Percentiles rank a stretch among this genome's conserved stretches.
These are phyloP conservation scores for Balamuthia mandrillaris DNA, from an alignment of 208 protist species.

Conservation along the genomic window DNA sequence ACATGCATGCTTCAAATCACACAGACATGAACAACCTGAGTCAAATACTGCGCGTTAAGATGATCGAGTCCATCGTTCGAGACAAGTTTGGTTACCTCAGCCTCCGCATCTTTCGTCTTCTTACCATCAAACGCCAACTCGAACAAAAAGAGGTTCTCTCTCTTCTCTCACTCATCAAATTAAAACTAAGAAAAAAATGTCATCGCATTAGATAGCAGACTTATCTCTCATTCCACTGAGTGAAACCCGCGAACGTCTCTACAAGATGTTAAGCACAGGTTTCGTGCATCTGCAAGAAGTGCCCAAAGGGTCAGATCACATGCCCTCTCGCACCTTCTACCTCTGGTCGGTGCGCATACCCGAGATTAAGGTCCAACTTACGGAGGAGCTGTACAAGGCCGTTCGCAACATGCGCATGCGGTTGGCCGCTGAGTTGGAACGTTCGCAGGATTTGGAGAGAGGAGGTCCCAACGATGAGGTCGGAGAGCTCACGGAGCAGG, in stretches of 20 bases:
- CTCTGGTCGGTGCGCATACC: conserved; percentile 21
- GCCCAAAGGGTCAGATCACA: neutral
- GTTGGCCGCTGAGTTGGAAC: neutral
- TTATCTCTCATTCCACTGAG: neutral
- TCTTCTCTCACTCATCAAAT: neutral
- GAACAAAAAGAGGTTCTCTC: neutral
- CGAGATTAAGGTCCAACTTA: neutral
- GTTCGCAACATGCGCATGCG: neutral
- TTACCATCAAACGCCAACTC: conserved; percentile 5
- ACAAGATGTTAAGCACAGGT: conserved; percentile 16
- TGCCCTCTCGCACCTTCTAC: conserved; percentile 22
- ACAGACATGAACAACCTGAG: too few species aligned
- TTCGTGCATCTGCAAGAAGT: conserved; percentile 38
- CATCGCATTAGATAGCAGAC: neutral
- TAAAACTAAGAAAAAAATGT: neutral
- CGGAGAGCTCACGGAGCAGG: neutral
- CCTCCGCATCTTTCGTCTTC: conserved; percentile 12
- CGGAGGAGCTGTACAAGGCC: neutral
- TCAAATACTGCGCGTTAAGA: too few species aligned
- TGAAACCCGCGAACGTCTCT: neutral
- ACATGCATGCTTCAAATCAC: too few species aligned
- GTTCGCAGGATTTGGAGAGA: conserved; percentile 2
- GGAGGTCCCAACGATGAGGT: too few species aligned
- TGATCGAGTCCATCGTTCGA: conserved; percentile 9
- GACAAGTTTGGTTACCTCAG: conserved; percentile 22